Conservation (phyloP, 2,329 filamentous ascomycete genomes). For the Colletotrichum simmondsii region DNA sequence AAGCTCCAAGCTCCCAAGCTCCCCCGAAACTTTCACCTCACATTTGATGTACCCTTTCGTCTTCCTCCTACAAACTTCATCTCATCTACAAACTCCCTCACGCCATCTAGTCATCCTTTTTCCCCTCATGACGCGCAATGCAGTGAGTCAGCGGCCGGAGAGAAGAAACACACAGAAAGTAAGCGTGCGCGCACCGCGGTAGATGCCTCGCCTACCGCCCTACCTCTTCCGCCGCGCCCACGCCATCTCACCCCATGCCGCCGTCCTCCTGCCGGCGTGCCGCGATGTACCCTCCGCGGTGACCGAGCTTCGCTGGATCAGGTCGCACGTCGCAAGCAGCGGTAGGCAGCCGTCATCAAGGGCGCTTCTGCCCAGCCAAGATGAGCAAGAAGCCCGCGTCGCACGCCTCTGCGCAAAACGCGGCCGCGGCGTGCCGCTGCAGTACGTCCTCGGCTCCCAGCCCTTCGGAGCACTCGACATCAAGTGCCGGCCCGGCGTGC, state of each 20-base stretch:
- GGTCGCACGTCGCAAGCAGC: slow-evolving; percentile 63
- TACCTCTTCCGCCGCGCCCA: slow-evolving; percentile 65
- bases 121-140: background rate
- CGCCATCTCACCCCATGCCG: slow-evolving; percentile 64
- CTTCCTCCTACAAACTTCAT: background rate
- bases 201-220: slow-evolving; percentile 73
- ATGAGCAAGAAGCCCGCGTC: background rate
- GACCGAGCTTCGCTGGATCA: slow-evolving; percentile 80
- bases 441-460: slow-evolving; percentile 90
- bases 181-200: background rate
- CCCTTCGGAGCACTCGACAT: slow-evolving; percentile 89
- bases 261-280: slow-evolving; percentile 71
- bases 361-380: background rate
- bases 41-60: background rate
- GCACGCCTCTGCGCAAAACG: slow-evolving; percentile 59
- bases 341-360: slow-evolving; percentile 10
- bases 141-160: background rate
- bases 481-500: slow-evolving; percentile 77
- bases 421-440: slow-evolving; percentile 77
- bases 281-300: slow-evolving; percentile 71
- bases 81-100: background rate
- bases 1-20: slow-evolving; percentile 9
- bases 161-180: background rate
- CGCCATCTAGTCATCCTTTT: background rate
- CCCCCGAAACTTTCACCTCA: background rate